Base-by-base conservation (phyloP, 495 filamentous ascomycete species). In the Tricharina praecox region DNA sequence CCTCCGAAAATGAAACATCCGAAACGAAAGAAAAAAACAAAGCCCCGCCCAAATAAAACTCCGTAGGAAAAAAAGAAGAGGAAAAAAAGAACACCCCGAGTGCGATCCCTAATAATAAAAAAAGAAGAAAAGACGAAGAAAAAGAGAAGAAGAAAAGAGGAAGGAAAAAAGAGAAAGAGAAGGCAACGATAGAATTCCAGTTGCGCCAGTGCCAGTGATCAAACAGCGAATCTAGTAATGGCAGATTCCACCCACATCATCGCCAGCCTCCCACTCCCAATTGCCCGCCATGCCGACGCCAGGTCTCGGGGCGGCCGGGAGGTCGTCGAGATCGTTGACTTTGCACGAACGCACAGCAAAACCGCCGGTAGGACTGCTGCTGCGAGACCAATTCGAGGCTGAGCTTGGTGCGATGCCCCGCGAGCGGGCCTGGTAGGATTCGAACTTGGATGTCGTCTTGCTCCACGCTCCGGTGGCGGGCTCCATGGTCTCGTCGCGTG, bases 401-500 rank as follows among this genome's bases (percentile, higher is more conserved):
- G 51, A 39, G 23, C 19, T 33, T 11, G 53, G 53, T 11, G 53
- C 32, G n/a, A 23, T 36, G 18, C 23, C 18, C 4, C 34, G 21
- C 41, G 48, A 47, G 15, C 41, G 43, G 16, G 45, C 45, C n/a
- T 54, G 58, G 55, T 45, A 36, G 10, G 1, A 23, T 32, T 34
- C 32, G 23, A 43, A 23, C 28, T 43, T 45, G 24, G 39, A 47
- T 13, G 13, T 33, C 21, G 39, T 54, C 19, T 56, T 42, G 20
- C 24, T 40, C 40, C 50, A 45, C 20, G 18, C 28, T 13, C 88
- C 81, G 19, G 95, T 77, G 8, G 86, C 82, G 7, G 85, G 83
- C 62, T 96, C 90, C 33, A 85, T 82, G 3, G 88, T 96, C 68
- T 99, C 90, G 58, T 96, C 88, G 3, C 88, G 72, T 2, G 88